Conservation (phyloP, 2,329 filamentous ascomycete species). For the Thermomyces lanuginosus region DNA sequence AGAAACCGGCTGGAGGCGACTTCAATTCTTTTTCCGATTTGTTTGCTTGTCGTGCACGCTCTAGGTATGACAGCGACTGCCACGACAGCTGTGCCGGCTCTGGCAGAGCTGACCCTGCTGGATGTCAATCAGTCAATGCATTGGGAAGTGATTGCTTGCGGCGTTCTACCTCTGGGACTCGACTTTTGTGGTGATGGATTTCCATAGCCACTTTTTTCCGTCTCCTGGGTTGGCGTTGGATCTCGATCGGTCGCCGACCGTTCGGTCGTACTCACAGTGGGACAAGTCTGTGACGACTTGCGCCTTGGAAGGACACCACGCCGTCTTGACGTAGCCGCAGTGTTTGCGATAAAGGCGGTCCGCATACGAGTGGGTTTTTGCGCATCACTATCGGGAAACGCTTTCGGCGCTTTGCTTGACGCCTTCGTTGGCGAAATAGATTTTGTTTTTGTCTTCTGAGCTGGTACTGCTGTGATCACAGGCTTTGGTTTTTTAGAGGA, state of each 20-base stretch:
- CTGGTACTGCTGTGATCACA: too few relatives aligned
- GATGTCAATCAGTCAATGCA: background rate
- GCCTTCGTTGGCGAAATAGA: slow-evolving; percentile 10
- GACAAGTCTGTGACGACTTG: slow-evolving; percentile 20
- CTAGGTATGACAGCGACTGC: slow-evolving; percentile 5
- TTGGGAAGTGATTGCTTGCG: too few relatives aligned
- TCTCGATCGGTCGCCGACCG: too few relatives aligned
- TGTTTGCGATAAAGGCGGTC: slow-evolving; percentile 13
- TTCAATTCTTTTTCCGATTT: background rate
- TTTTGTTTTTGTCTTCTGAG: slow-evolving; percentile 13
- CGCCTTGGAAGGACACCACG: slow-evolving; percentile 19
- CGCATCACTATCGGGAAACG: background rate
- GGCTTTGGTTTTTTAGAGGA: too few relatives aligned
- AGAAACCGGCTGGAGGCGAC: slow-evolving; percentile 4
- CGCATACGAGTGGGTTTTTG: slow-evolving; percentile 14
- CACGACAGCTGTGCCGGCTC: slow-evolving; percentile 3
- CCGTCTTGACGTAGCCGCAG: slow-evolving; percentile 13
- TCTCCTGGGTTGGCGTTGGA: too few relatives aligned
- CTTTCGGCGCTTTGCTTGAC: background rate
- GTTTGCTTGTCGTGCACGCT: slow-evolving; percentile 2
- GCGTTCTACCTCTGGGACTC: too few relatives aligned
- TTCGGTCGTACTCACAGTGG: too few relatives aligned
- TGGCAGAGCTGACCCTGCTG: too few relatives aligned
- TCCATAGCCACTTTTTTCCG: too few relatives aligned
- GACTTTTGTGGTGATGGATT: too few relatives aligned